Evolutionary conservation across 768 basidiomycete species (phyloP).

Genomic region (Russula olivacea): DNA sequence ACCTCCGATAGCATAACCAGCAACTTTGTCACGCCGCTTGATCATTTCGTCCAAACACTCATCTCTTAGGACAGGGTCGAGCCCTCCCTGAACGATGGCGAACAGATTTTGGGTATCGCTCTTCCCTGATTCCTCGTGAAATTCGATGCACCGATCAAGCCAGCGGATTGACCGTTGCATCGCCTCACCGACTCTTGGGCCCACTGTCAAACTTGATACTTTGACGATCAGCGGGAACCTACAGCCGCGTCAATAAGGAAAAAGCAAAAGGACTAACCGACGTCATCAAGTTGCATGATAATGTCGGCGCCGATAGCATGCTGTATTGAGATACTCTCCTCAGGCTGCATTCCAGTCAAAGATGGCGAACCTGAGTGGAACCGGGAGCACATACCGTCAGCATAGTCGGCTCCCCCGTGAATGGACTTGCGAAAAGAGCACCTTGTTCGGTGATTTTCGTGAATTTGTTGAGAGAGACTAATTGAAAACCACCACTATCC

Average conservation of each 20-base stretch:
- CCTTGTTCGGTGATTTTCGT: slow-evolving; percentile 85
- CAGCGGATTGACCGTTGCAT: slow-evolving; percentile 86
- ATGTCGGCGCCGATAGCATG: slow-evolving; percentile 90
- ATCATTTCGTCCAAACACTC: slow-evolving; percentile 80
- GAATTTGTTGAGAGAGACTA: slow-evolving; percentile 80
- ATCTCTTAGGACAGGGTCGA: slow-evolving; percentile 64
- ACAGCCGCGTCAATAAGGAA: not conserved
- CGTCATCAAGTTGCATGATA: slow-evolving; percentile 92
- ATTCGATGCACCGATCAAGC: slow-evolving; percentile 82
- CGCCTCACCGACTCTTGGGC: slow-evolving; percentile 78
- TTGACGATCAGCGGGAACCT: slow-evolving; percentile 14
- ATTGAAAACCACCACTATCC: slow-evolving; percentile 90
- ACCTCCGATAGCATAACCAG: slow-evolving; percentile 90
- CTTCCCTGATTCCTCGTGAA: slow-evolving; percentile 64
- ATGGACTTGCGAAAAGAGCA: slow-evolving; percentile 78
- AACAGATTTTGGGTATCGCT: slow-evolving; percentile 73
- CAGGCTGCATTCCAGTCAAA: slow-evolving; percentile 49
- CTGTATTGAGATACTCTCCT: slow-evolving; percentile 87
- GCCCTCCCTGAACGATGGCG: slow-evolving; percentile 87
- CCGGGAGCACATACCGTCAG: slow-evolving; percentile 49
- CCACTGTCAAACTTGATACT: slow-evolving; percentile 69
- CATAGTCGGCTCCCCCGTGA: slow-evolving; percentile 84
- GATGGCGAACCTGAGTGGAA: not conserved
- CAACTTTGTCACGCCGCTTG: slow-evolving; percentile 61
- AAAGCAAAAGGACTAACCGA: slow-evolving; percentile 47